Percentiles rank a stretch among this genome's conserved stretches.
Conservation (phyloP, 2,329 filamentous ascomycete genomes). For the Epichloe gansuensis region DNA sequence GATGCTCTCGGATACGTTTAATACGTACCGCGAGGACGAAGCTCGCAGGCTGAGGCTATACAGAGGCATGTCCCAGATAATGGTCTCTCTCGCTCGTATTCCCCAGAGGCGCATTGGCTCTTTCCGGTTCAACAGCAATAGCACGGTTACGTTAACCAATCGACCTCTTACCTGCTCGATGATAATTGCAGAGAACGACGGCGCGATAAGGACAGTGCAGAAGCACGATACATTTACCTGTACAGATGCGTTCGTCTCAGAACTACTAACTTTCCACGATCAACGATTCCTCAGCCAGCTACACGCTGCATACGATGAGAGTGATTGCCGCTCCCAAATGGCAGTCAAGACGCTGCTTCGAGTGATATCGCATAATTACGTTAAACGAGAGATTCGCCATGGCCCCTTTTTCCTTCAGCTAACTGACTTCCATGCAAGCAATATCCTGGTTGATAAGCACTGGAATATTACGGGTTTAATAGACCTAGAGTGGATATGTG, state of each 20-base stretch:
- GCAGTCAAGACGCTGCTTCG: constrained; percentile 14
- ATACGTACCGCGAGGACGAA: constrained; percentile 7
- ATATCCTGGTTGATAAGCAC: constrained; percentile 21
- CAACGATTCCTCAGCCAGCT: constrained; percentile 13
- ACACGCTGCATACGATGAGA: constrained; percentile 12
- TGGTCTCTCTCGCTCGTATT: no score
- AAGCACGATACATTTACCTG: constrained; percentile 17
- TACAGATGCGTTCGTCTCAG: constrained; percentile 15
- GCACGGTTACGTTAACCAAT: constrained; percentile 19
- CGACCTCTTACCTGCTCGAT: constrained; percentile 15
- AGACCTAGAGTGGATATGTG: no score
- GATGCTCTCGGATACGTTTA: constrained; percentile 18
- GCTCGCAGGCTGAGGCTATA: constrained; percentile 3
- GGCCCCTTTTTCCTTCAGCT: constrained; percentile 17
- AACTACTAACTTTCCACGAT: constrained; percentile 13
- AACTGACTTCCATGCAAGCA: constrained; percentile 21
- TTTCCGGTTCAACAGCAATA: constrained; percentile 8
- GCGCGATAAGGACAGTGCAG: constrained; percentile 17
- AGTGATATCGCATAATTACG: constrained; percentile 11
- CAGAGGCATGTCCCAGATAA: no score
- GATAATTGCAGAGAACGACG: constrained; percentile 21
- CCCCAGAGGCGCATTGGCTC: neutral
- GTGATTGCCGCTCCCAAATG: constrained; percentile 12
- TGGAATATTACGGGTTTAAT: constrained; percentile 14
- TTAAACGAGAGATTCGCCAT: constrained; percentile 6